phyloP scores from a whole-genome alignment of 2,329 filamentous ascomycete genomes.

The Penicillium sp. region DNA sequence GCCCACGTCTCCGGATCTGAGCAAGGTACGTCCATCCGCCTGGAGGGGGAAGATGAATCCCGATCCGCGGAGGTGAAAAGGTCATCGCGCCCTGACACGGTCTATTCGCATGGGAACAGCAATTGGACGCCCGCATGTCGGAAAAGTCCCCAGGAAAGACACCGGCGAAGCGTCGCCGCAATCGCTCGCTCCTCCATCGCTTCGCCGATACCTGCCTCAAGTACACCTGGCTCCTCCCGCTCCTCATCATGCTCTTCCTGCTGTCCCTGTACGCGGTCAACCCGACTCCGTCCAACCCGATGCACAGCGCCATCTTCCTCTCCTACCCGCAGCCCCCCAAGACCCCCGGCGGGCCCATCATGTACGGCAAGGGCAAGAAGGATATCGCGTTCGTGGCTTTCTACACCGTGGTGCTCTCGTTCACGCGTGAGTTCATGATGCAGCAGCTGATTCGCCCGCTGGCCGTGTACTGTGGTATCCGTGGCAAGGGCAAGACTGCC shows the following conservation, averaged over 20 bases:
- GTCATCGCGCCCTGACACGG: background rate
- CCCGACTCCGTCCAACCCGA: constrained; percentile 72
- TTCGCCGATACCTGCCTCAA: constrained; percentile 44
- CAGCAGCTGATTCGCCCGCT: constrained; percentile 79
- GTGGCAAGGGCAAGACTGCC: constrained; percentile 71
- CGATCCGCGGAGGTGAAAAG: background rate
- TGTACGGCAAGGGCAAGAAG: constrained; percentile 85
- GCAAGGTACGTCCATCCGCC: constrained; percentile 27
- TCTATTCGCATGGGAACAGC: constrained; percentile 8
- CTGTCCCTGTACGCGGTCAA: constrained; percentile 69
- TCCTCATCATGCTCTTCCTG: constrained; percentile 64
- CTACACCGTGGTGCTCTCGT: constrained; percentile 84
- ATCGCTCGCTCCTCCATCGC: constrained; percentile 43
- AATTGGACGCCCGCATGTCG: constrained; percentile 20
- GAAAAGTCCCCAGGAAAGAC: constrained; percentile 33
- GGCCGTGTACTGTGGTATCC: constrained; percentile 67
- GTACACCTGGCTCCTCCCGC: constrained; percentile 65
- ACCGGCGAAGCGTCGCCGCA: constrained; percentile 46
- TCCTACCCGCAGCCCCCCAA: constrained; percentile 72
- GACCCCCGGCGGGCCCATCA: constrained; percentile 50
- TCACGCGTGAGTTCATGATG: constrained; percentile 95
- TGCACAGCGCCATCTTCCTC: constrained; percentile 81
- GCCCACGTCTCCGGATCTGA: constrained; percentile 28
- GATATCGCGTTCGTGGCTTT: constrained; percentile 86
- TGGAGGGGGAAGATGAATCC: background rate